Conservation (phyloP, 306 rosid genomes). For the Acacia confusa region DNA sequence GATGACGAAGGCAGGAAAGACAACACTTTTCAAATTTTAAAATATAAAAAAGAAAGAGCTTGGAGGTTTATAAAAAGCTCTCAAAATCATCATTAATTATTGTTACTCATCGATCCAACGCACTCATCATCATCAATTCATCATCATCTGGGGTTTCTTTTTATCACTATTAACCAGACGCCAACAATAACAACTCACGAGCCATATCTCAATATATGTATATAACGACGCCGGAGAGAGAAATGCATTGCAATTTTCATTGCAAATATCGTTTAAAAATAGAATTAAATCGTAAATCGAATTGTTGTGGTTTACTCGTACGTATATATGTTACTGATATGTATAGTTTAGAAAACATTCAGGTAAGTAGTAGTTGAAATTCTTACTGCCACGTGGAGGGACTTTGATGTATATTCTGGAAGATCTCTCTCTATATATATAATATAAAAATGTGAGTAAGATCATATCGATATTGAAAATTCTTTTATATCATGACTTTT, state of each 20-base stretch:
- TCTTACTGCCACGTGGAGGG: not conserved
- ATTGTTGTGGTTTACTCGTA: not conserved
- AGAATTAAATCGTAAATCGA: not conserved
- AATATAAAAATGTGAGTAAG: not conserved
- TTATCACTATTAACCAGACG: slow-evolving; percentile 44
- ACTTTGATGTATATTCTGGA: not conserved
- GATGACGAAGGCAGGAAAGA: slow-evolving; percentile 34
- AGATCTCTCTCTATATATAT: not conserved
- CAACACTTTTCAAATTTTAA: slow-evolving; percentile 33
- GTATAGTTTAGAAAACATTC: not conserved
- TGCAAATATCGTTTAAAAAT: not conserved
- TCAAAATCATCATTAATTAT: not conserved
- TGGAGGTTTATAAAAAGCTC: slow-evolving; percentile 33
- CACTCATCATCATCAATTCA: not conserved
- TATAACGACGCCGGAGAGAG: slow-evolving; percentile 6
- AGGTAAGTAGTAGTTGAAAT: not conserved
- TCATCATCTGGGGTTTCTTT: slow-evolving; percentile 35
- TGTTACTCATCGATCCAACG: slow-evolving; percentile 43
- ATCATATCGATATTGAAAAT: not conserved
- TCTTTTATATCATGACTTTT: not conserved
- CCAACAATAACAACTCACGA: slow-evolving; percentile 41
- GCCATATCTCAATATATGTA: slow-evolving; percentile 26
- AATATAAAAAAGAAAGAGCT: slow-evolving; percentile 15
- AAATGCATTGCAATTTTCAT: not conserved
- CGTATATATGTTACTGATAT: not conserved